phyloP scores from a whole-genome alignment of 2,329 filamentous ascomycete genomes.

The Karstenula rhodostoma region DNA sequence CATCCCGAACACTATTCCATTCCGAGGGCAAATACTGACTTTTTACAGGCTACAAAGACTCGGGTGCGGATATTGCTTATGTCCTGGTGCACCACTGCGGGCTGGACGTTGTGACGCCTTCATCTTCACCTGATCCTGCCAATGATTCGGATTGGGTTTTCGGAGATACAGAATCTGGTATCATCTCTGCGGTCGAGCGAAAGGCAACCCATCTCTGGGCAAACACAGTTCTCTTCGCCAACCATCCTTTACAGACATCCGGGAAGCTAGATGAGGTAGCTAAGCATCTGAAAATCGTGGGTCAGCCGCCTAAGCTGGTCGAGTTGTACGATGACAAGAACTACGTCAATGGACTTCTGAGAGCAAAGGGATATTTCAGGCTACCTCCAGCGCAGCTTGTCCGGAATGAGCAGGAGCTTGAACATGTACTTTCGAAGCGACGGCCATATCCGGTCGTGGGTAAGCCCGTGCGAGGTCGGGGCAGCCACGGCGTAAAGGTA shows the following conservation, averaged over 20 bases:
- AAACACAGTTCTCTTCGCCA: constrained; percentile 60
- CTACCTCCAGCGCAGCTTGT: constrained; percentile 52
- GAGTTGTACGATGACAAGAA: constrained; percentile 62
- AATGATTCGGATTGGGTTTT: constrained; percentile 91
- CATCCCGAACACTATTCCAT: not conserved
- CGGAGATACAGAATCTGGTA: constrained; percentile 86
- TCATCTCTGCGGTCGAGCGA: constrained; percentile 94
- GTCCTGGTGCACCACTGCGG: constrained; percentile 42
- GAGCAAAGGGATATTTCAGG: constrained; percentile 48
- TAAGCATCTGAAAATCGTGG: constrained; percentile 50
- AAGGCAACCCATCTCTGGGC: constrained; percentile 67
- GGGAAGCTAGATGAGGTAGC: constrained; percentile 38
- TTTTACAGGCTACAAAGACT: constrained; percentile 57
- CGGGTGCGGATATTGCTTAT: constrained; percentile 59
- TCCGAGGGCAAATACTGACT: not conserved
- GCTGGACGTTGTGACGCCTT: constrained; percentile 46
- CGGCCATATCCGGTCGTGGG: constrained; percentile 53
- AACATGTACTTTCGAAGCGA: not conserved
- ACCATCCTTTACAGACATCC: constrained; percentile 59
- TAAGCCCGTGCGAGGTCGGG: constrained; percentile 60
- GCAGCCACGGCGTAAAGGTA: constrained; percentile 60
- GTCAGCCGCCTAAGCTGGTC: constrained; percentile 58
- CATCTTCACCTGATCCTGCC: constrained; percentile 36
- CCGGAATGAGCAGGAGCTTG: constrained; percentile 24
- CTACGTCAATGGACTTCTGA: constrained; percentile 56